These are phyloP conservation scores for Fennellomyces sp. DNA, from an alignment of 371 early-diverging fungal species.

Conservation along the genomic window DNA sequence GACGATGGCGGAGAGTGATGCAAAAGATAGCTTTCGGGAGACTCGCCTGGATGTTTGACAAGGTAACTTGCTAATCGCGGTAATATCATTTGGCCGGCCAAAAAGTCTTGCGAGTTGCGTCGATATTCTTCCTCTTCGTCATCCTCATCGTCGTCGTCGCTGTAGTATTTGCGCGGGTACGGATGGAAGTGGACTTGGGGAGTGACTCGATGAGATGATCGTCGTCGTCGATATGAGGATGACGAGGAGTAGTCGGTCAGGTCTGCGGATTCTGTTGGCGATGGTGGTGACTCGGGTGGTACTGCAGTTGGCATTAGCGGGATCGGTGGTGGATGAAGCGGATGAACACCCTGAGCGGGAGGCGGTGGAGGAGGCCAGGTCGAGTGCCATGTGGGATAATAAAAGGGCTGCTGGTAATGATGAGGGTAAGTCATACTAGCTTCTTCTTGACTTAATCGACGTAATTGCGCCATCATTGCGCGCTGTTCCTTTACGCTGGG, in stretches of 20 bases:
- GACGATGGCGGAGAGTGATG: conserved; percentile 8
- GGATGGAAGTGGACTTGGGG: conserved; percentile 35
- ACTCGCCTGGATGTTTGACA: conserved; percentile 33
- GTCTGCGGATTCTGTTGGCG: not conserved
- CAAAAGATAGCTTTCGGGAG: conserved; percentile 37
- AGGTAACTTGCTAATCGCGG: conserved; percentile 42
- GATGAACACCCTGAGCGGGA: not conserved
- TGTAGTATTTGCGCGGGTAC: conserved; percentile 18
- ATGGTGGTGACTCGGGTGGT: conserved; percentile 7
- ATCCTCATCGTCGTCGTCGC: not conserved
- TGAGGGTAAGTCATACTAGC: conserved; percentile 6
- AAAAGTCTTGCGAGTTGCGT: conserved; percentile 17
- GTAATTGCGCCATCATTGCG: conserved; percentile 85
- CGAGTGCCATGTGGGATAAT: not conserved
- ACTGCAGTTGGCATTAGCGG: too few relatives aligned
- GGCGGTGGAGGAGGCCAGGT: not conserved
- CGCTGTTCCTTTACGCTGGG: conserved; percentile 55
- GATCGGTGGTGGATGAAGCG: not conserved
- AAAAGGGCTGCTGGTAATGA: not conserved
- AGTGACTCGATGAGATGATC: conserved; percentile 12
- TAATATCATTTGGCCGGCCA: conserved; percentile 22
- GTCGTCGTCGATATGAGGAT: not conserved
- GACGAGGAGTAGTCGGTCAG: conserved; percentile 3
- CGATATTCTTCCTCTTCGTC: not conserved
- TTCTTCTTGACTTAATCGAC: conserved; percentile 89